phyloP scores from a whole-genome alignment of 768 basidiomycete genomes.

The Naganishia antarctica region DNA sequence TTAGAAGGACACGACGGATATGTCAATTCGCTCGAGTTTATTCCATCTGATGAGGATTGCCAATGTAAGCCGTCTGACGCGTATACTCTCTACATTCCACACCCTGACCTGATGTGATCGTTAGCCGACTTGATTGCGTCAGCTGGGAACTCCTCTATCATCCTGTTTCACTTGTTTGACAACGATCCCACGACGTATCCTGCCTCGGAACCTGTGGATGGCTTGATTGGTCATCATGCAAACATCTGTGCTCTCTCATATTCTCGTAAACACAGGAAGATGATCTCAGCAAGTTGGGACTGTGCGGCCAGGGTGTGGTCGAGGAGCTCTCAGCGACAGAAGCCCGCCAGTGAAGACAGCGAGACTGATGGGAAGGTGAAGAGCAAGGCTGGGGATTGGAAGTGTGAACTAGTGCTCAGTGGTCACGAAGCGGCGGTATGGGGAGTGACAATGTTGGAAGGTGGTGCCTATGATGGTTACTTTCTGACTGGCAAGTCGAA shows the following conservation, averaged over 20 bases:
- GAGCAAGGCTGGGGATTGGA: constrained; percentile 29
- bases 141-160: constrained; percentile 38
- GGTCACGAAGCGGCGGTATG: constrained; percentile 47
- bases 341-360: too few relatives aligned
- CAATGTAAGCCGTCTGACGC: constrained; percentile 18
- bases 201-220: constrained; percentile 30
- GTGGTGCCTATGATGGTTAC: constrained; percentile 31
- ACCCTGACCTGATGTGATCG: background rate
- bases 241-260: constrained; percentile 39
- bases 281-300: constrained; percentile 48
- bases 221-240: constrained; percentile 35
- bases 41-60: constrained; percentile 26
- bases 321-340: constrained; percentile 6
- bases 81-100: background rate
- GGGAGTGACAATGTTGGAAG: constrained; percentile 41
- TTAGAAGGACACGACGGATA: constrained; percentile 39
- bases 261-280: constrained; percentile 26
- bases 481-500: constrained; percentile 39
- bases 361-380: background rate
- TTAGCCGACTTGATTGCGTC: constrained; percentile 31
- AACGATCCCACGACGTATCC: constrained; percentile 13
- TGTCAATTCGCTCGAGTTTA: constrained; percentile 42
- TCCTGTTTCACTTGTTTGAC: constrained; percentile 37
- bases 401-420: constrained; percentile 30
- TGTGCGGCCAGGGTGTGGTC: constrained; percentile 45